A percentile compares a stretch with the other conserved stretches of the same genome.
phyloP scores from a whole-genome alignment of 352 stramenopile species.

The Pythium brachiatum region DNA sequence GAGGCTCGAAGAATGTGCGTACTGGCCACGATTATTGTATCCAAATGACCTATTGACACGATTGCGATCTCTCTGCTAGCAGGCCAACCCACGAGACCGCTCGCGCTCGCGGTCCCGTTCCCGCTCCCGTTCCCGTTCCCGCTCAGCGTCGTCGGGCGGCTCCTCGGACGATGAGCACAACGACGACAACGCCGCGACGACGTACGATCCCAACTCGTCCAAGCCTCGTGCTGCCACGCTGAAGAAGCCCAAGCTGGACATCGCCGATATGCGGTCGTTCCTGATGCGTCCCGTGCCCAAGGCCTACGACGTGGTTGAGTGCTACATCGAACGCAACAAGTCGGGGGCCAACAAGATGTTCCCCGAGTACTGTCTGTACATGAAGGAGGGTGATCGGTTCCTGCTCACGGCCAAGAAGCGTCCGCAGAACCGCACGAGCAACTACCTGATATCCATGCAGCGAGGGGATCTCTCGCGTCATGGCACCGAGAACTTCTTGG shows the following conservation, averaged over 20 bases:
- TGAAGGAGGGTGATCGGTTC: slow-evolving; percentile 95
- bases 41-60: not conserved
- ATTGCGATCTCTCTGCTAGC: not conserved
- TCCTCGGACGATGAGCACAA: slow-evolving; percentile 69
- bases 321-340: slow-evolving; percentile 93
- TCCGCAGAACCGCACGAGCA: slow-evolving; percentile 95
- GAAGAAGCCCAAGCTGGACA: slow-evolving; percentile 81
- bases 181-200: slow-evolving; percentile 56
- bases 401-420: slow-evolving; percentile 96
- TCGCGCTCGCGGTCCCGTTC: slow-evolving; percentile 53
- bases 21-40: not conserved
- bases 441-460: slow-evolving; percentile 95
- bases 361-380: slow-evolving; percentile 89
- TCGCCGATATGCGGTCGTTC: slow-evolving; percentile 79
- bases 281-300: slow-evolving; percentile 82
- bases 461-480: slow-evolving; percentile 90
- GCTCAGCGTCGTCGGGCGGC: slow-evolving; percentile 57
- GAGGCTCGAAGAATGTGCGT: slow-evolving; percentile 43
- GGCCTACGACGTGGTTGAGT: slow-evolving; percentile 90
- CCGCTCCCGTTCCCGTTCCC: slow-evolving; percentile 40
- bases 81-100: slow-evolving; percentile 37
- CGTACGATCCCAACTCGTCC: slow-evolving; percentile 43
- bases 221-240: slow-evolving; percentile 32
- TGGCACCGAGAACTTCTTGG: slow-evolving; percentile 91
- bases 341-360: slow-evolving; percentile 93